Evolutionary conservation across 768 basidiomycete genomes (phyloP).

Genomic region (Hygrocybe coccinea): DNA sequence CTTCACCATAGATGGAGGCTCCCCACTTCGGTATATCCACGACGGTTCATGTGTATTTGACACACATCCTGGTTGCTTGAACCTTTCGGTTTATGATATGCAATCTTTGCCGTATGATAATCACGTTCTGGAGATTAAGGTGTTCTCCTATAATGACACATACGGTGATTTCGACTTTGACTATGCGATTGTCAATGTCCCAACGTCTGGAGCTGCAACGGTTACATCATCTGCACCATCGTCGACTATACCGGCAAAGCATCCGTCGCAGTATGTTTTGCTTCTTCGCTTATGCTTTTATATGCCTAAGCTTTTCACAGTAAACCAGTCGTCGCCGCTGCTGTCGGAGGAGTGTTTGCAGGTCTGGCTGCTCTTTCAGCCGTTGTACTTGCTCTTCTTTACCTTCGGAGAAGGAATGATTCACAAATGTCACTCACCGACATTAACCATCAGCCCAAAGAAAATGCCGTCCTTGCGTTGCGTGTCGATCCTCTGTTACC

Average conservation of each 20-base stretch:
- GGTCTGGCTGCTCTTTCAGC: neutral
- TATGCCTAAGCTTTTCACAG: neutral
- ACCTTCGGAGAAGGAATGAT: neutral
- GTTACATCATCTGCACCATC: neutral
- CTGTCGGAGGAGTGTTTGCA: neutral
- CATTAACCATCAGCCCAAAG: neutral
- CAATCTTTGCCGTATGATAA: neutral
- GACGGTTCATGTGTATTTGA: neutral
- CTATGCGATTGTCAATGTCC: neutral
- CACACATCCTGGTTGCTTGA: neutral
- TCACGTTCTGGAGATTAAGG: neutral
- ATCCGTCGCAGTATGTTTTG: neutral
- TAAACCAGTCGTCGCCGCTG: neutral
- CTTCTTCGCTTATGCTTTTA: neutral
- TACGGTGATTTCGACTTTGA: neutral
- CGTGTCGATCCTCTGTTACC: neutral
- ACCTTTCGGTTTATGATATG: neutral
- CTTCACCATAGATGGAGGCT: neutral
- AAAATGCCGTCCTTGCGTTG: neutral
- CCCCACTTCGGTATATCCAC: neutral
- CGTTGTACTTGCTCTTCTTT: neutral
- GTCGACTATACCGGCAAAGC: neutral
- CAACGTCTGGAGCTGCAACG: neutral
- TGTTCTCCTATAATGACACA: neutral
- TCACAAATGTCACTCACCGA: neutral